phyloP scores from a whole-genome alignment of 2,329 filamentous ascomycete species.

The Mycocentrospora acerina region DNA sequence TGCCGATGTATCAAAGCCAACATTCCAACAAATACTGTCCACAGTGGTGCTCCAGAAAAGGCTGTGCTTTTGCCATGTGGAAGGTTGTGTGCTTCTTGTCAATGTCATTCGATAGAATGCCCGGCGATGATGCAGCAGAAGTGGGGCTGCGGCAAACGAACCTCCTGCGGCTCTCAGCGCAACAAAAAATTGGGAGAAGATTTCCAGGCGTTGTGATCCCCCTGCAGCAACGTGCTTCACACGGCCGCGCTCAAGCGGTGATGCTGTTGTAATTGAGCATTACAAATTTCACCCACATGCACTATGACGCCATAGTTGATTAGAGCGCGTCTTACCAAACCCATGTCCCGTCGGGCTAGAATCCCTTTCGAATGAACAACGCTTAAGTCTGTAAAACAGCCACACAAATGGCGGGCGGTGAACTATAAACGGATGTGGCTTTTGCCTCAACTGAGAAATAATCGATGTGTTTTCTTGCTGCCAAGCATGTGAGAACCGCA shows the following conservation, averaged over 20 bases:
- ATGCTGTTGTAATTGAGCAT: slow-evolving; percentile 17
- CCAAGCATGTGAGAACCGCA: slow-evolving; percentile 14
- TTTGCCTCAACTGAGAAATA: slow-evolving; percentile 17
- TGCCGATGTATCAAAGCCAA: slow-evolving; percentile 7
- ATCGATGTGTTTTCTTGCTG: slow-evolving; percentile 15
- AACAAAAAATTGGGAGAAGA: slow-evolving; percentile 4
- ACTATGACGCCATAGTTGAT: slow-evolving; percentile 28
- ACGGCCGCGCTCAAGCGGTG: slow-evolving; percentile 28
- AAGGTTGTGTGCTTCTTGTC: slow-evolving; percentile 24
- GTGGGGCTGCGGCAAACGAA: slow-evolving; percentile 22
- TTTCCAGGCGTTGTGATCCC: slow-evolving; percentile 14
- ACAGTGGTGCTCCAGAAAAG: slow-evolving; percentile 8
- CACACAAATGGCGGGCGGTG: too few species aligned
- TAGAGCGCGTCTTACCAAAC: slow-evolving; percentile 19
- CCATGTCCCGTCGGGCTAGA: not conserved
- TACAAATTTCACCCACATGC: slow-evolving; percentile 21
- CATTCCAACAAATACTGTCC: slow-evolving; percentile 3
- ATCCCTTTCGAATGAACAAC: too few species aligned
- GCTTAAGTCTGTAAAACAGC: too few species aligned
- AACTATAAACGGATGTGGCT: too few species aligned
- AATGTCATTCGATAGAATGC: slow-evolving; percentile 16
- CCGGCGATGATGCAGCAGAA: slow-evolving; percentile 21
- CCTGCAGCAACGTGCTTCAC: slow-evolving; percentile 20
- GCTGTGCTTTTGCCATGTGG: slow-evolving; percentile 12
- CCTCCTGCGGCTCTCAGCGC: slow-evolving; percentile 9